phyloP scores from a whole-genome alignment of 257 asterid species.

The Scutellaria galericulata region DNA sequence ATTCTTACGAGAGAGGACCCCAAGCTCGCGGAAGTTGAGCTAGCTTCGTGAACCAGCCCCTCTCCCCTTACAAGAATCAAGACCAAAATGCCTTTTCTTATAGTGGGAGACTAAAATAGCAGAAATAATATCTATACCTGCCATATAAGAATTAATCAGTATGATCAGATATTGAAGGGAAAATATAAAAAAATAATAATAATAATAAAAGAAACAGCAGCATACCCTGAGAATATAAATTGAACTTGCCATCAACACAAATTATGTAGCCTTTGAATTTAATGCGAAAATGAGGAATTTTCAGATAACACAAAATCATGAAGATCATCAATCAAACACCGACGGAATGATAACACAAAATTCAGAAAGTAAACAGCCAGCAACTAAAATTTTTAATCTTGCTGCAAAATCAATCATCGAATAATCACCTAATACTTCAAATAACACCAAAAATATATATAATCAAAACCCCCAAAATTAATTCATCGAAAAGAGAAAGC shows the following conservation, averaged over 20 bases:
- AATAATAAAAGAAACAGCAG: neutral
- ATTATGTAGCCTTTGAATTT: neutral
- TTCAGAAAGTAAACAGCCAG: constrained; percentile 13
- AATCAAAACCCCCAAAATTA: constrained; percentile 28
- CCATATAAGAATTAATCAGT: constrained; percentile 13
- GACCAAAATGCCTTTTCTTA: constrained; percentile 29
- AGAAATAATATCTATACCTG: constrained; percentile 34
- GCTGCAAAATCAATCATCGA: constrained; percentile 39
- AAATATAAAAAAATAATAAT: neutral
- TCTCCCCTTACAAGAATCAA: constrained; percentile 41
- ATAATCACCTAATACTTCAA: constrained; percentile 34
- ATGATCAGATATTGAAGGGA: constrained; percentile 28
- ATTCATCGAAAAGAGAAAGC: constrained; percentile 22
- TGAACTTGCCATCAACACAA: neutral
- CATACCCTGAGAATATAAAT: neutral
- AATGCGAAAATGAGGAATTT: neutral
- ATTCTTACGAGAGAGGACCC: constrained; percentile 51
- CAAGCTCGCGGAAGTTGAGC: constrained; percentile 49
- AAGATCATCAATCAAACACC: constrained; percentile 16
- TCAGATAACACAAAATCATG: neutral
- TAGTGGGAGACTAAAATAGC: neutral
- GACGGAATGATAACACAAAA: constrained; percentile 7
- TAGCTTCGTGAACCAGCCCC: constrained; percentile 59
- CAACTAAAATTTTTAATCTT: constrained; percentile 22
- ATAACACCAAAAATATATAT: constrained; percentile 21